Conservation (phyloP, 148 eudicot genomes). For the Rhododendron simsii region DNA sequence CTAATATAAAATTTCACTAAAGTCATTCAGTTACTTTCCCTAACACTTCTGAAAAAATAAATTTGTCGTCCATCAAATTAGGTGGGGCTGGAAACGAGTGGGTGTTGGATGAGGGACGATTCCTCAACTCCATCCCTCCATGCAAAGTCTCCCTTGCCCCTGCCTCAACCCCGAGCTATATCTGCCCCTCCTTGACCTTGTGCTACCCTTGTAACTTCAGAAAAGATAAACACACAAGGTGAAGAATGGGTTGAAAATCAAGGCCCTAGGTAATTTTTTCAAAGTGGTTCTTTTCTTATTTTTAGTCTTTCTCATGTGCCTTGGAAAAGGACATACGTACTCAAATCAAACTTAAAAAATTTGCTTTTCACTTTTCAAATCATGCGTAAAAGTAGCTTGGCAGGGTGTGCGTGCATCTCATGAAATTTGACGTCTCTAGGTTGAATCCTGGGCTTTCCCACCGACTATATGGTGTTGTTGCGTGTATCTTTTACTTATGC, state of each 20-base stretch:
- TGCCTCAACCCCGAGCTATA: background rate
- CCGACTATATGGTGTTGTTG: background rate
- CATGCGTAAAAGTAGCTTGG: background rate
- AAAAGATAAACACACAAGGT: background rate
- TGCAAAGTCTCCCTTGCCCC: background rate
- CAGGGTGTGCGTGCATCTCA: background rate
- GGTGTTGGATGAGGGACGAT: background rate
- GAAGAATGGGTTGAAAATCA: background rate
- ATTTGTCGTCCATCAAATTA: background rate
- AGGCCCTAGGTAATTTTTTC: background rate
- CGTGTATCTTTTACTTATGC: background rate
- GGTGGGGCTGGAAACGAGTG: background rate
- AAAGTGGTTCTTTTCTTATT: background rate
- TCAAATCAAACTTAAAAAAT: background rate
- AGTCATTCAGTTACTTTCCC: background rate
- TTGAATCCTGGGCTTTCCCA: background rate
- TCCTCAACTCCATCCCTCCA: background rate
- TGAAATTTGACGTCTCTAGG: background rate
- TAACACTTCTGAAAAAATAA: background rate
- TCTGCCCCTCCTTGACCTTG: background rate
- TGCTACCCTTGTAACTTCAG: background rate
- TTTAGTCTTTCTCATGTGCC: background rate
- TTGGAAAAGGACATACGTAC: background rate
- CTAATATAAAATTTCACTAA: background rate
- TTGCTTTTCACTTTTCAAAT: background rate